Conservation (phyloP, 768 basidiomycete species). For the Neoboletus subvelutipes region DNA sequence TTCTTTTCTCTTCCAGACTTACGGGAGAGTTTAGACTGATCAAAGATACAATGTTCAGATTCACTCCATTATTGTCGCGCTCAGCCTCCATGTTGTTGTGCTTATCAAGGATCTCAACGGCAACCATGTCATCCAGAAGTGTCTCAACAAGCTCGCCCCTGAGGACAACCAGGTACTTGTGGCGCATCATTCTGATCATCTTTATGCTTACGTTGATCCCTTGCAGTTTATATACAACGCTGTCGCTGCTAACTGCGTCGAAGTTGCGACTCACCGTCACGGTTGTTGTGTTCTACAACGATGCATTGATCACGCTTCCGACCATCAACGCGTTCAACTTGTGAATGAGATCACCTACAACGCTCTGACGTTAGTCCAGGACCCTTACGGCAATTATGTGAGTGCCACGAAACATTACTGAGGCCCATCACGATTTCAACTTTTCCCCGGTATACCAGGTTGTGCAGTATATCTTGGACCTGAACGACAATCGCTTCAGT, state of each 20-base stretch:
- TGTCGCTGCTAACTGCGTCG: constrained; percentile 97
- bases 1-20: constrained; percentile 48
- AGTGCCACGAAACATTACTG: constrained; percentile 25
- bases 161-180: constrained; percentile 91
- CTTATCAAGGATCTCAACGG: constrained; percentile 98
- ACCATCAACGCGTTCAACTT: constrained; percentile 90
- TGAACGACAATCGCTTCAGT: constrained; percentile 98
- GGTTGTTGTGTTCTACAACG: constrained; percentile 98
- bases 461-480: constrained; percentile 96
- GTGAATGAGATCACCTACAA: constrained; percentile 99
- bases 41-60: constrained; percentile 87
- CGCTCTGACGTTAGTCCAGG: constrained; percentile 95
- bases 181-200: neutral
- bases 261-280: constrained; percentile 96
- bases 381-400: constrained; percentile 93
- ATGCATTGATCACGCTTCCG: constrained; percentile 97
- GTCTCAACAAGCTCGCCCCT: constrained; percentile 94
- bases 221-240: constrained; percentile 96
- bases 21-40: constrained; percentile 67
- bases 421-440: neutral
- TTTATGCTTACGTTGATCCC: neutral
- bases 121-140: constrained; percentile 99
- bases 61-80: constrained; percentile 92
- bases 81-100: constrained; percentile 96
- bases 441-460: constrained; percentile 49